These are phyloP conservation scores for Fusarium acutatum DNA, from an alignment of 2,329 filamentous ascomycete genomes.

Conservation along the genomic window DNA sequence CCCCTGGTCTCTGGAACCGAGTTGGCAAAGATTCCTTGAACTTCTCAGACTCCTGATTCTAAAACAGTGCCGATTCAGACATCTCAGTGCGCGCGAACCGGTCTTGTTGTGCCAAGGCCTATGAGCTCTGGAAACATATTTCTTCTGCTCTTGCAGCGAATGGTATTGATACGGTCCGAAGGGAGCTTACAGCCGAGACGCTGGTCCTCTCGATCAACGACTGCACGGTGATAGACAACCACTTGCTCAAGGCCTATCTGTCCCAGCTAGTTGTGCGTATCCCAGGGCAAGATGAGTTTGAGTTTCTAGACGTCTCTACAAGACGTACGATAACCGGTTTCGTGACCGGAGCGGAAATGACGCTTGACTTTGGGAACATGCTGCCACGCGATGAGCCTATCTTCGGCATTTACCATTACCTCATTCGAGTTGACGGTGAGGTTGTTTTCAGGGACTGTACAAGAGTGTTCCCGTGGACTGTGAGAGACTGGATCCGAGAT, in stretches of 20 bases:
- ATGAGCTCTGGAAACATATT: not conserved
- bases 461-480: accelerated
- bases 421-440: accelerated
- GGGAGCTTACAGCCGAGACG: not conserved
- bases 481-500: accelerated
- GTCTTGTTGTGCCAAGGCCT: accelerated
- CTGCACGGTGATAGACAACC: accelerated
- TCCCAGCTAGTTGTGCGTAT: not conserved
- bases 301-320: not conserved
- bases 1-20: no score
- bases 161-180: not conserved
- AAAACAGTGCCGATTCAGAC: accelerated
- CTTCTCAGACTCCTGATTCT: not conserved
- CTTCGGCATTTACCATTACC: not conserved
- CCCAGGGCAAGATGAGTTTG: not conserved
- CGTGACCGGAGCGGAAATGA: accelerated
- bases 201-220: accelerated
- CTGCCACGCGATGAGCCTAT: accelerated
- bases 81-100: not conserved
- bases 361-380: accelerated
- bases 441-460: not conserved
- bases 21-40: not conserved
- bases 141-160: not conserved
- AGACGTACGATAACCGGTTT: accelerated
- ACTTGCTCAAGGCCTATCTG: not conserved